Base-by-base conservation (phyloP, 2,329 filamentous ascomycete species). In the Hymenoscyphus fraxineus region DNA sequence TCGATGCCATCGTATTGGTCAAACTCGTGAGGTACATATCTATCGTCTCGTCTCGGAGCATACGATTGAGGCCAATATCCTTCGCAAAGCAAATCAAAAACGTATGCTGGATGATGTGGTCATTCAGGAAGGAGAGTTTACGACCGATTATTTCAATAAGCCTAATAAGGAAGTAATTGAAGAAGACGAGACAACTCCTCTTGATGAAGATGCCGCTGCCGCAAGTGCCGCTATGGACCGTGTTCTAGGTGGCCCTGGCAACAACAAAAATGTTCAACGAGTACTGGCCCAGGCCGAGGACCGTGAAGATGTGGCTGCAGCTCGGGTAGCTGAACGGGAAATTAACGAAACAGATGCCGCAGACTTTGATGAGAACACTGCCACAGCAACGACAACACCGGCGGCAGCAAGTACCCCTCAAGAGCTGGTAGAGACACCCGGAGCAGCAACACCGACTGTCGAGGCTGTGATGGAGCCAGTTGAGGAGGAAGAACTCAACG, bases 111-210 rank as follows among this genome's bases (percentile, higher is more conserved):
- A 99, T 73, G 95, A 99, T 68, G 92, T 99, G 7, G 93, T 99
- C 64, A 99, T 99, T 70, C 96, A 99, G 75, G 95, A 98, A 76
- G 95, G 95, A 67, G 93, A 94, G 70, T 99, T 99, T 76, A 99
- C 94, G 0, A 99, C 95, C 0, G 95, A 99, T 73, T 93, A 97
- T 76, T 94, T 97, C 78, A 93, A 93, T 72, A 92, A 89, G 71
- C 81, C 91, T 1, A 88, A 89, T 60, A 83, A 85, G 44, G 90
- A 92, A 66, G 88, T 91, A 60, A 81, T 92, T 32, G 85, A 83
- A 61, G 83, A 85, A 39, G 79, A 82, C 13, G 82, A 76, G 7
- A 75, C 69, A 54, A 22, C 19, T 47, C 16, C 32, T 13, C 69
- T 85, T 31, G 82, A 84, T n/a, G 84, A 88, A 69, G 82, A 82